Evolutionary conservation across 169 alveolate species (phyloP).

Genomic region (Plasmodium reichenowi): DNA sequence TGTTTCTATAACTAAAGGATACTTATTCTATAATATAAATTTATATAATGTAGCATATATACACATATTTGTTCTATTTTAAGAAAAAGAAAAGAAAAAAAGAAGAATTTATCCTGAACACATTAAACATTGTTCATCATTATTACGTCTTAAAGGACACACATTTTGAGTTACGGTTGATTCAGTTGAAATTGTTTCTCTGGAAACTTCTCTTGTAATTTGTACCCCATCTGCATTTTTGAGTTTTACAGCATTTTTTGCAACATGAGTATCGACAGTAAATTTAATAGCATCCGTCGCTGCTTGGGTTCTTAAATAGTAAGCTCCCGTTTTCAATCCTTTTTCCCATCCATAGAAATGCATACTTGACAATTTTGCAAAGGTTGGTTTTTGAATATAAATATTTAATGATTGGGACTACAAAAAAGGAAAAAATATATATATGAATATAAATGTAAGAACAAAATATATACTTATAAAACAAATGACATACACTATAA

Average conservation of each 20-base stretch:
- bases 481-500: neutral
- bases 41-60: conserved; percentile 13
- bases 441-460: neutral
- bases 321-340: conserved; percentile 98
- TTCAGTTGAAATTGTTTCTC: conserved; percentile 76
- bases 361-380: conserved; percentile 97
- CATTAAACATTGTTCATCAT: conserved; percentile 84
- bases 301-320: conserved; percentile 97
- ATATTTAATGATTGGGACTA: conserved; percentile 97
- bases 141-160: conserved; percentile 64
- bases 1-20: neutral
- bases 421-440: neutral
- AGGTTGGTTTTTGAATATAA: conserved; percentile 95
- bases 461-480: neutral
- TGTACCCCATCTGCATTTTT: conserved; percentile 26
- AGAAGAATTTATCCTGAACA: conserved; percentile 81
- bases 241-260: conserved; percentile 81
- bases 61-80: neutral
- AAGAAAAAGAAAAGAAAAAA: neutral
- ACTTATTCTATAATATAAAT: too few relatives aligned
- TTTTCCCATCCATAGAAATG: conserved; percentile 98
- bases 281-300: conserved; percentile 99
- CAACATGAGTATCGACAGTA: conserved; percentile 94
- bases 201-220: conserved; percentile 75
- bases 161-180: conserved; percentile 61